These are phyloP conservation scores for Fusarium sp. DNA, from an alignment of 2,329 filamentous ascomycete species.

Conservation along the genomic window DNA sequence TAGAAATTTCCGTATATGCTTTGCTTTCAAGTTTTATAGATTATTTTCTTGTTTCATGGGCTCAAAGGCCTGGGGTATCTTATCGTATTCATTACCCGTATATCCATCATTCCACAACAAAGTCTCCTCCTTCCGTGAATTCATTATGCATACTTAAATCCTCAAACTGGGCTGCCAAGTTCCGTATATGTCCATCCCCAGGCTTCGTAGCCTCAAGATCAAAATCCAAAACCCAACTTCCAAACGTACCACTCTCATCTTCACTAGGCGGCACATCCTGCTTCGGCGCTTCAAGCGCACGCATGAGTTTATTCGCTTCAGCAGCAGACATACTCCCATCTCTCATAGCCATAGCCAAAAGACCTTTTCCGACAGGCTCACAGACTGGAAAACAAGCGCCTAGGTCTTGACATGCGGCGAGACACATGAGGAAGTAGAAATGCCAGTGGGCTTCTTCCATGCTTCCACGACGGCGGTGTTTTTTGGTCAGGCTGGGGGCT, in stretches of 20 bases:
- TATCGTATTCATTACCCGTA: background rate
- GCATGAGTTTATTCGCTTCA: slow-evolving; percentile 5
- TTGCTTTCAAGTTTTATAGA: background rate
- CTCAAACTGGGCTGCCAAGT: slow-evolving; percentile 26
- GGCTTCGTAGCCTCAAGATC: slow-evolving; percentile 17
- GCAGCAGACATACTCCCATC: slow-evolving; percentile 11
- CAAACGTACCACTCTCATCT: background rate
- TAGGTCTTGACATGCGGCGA: slow-evolving; percentile 14
- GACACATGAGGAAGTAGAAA: slow-evolving; percentile 12
- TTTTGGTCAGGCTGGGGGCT: background rate
- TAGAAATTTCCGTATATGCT: background rate
- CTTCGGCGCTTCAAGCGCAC: slow-evolving; percentile 1
- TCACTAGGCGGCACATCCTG: background rate
- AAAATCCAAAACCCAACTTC: slow-evolving; percentile 15
- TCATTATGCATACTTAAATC: slow-evolving; percentile 24
- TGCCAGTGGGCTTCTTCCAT: background rate
- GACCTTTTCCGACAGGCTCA: background rate
- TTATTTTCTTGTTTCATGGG: background rate
- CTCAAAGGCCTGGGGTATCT: background rate
- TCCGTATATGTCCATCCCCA: slow-evolving; percentile 8
- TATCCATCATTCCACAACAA: slow-evolving; percentile 8
- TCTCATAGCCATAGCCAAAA: slow-evolving; percentile 15
- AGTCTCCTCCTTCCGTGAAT: slow-evolving; percentile 25
- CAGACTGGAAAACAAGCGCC: slow-evolving; percentile 7
- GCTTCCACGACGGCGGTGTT: background rate